Evolutionary conservation across 164 flowering plant species (phyloP).

Genomic region (Chimonanthus praecox): DNA sequence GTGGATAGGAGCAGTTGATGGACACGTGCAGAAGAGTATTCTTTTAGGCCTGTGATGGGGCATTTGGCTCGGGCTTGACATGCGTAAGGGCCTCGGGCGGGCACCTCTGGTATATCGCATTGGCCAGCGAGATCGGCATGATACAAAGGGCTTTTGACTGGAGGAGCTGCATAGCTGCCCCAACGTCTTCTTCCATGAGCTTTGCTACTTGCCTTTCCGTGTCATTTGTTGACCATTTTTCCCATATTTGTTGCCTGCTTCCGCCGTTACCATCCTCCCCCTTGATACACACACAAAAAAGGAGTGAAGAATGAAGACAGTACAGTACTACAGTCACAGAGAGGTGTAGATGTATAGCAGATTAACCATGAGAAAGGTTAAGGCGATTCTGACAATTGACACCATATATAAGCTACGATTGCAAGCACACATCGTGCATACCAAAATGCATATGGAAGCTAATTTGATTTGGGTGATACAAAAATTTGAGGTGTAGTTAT

Average conservation of each 20-base stretch:
- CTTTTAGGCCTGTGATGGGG: constrained; percentile 28
- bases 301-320: too few species aligned
- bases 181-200: constrained; percentile 82
- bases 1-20: constrained; percentile 15
- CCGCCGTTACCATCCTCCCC: constrained; percentile 47
- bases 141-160: constrained; percentile 82
- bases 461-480: too few species aligned
- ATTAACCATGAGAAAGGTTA: too few species aligned
- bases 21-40: constrained; percentile 11
- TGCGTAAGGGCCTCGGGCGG: constrained; percentile 34
- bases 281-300: constrained; percentile 14
- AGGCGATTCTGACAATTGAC: too few species aligned
- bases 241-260: constrained; percentile 53
- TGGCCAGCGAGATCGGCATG: constrained; percentile 79
- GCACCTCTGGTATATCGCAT: constrained; percentile 47
- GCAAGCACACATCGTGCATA: too few species aligned
- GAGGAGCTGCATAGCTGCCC: constrained; percentile 83
- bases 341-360: too few species aligned
- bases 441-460: too few species aligned
- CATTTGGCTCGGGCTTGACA: constrained; percentile 54
- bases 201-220: constrained; percentile 78
- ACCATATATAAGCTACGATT: too few species aligned
- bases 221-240: constrained; percentile 72
- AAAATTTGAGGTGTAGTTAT: not conserved
- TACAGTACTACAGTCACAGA: too few species aligned